Conservation (phyloP, 2,329 filamentous ascomycete species). For the Parastagonospora nodorum region DNA sequence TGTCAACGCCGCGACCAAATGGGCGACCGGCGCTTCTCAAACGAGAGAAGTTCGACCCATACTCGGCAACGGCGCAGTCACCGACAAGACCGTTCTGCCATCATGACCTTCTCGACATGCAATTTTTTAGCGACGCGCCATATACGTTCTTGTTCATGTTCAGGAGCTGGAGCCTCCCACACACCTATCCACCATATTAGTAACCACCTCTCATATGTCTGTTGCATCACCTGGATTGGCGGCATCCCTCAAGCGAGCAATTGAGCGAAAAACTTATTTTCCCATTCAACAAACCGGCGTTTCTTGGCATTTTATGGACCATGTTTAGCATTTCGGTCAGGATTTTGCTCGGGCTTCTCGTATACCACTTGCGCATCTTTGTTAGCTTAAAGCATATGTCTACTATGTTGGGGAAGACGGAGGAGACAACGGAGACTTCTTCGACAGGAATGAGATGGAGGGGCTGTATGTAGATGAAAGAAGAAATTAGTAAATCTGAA, state of each 20-base stretch:
- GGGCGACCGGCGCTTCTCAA: slow-evolving; percentile 38
- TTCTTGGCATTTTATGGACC: no score
- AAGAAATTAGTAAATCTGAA: no score
- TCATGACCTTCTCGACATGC: slow-evolving; percentile 15
- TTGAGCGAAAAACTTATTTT: background rate
- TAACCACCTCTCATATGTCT: slow-evolving; percentile 1
- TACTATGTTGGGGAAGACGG: no score
- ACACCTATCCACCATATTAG: slow-evolving; percentile 3
- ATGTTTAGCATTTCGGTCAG: no score
- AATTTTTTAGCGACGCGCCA: background rate
- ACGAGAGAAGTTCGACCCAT: slow-evolving; percentile 25
- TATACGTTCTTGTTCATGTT: slow-evolving; percentile 9
- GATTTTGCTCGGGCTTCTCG: no score
- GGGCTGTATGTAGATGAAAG: no score
- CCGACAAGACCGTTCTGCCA: slow-evolving; percentile 26
- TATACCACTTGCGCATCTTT: no score
- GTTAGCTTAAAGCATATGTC: no score
- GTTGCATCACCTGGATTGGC: background rate
- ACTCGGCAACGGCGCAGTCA: slow-evolving; percentile 18
- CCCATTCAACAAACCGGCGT: no score
- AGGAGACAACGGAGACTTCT: no score
- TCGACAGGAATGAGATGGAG: no score
- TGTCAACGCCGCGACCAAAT: slow-evolving; percentile 36
- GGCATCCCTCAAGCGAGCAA: background rate
- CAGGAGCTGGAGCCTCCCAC: slow-evolving; percentile 3